phyloP scores from a whole-genome alignment of 176 grass and related monocot species.

The Phragmites australis region DNA sequence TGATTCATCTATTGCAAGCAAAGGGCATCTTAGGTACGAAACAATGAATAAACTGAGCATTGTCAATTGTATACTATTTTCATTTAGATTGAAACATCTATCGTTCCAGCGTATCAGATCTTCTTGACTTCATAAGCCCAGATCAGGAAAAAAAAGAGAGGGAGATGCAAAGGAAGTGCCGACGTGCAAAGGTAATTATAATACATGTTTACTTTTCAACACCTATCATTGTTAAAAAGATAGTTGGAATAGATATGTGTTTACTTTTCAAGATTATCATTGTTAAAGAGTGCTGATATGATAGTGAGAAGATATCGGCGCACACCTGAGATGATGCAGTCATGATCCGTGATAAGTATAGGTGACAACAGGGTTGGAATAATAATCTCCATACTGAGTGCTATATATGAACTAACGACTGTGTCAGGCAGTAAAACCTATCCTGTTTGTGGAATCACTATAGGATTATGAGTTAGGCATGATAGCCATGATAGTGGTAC shows the following conservation, averaged over 20 bases:
- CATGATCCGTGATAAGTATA: neutral
- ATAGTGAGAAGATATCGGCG: neutral
- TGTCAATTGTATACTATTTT: conserved; percentile 41
- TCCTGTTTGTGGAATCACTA: neutral
- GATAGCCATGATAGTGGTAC: neutral
- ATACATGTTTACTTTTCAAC: conserved; percentile 7
- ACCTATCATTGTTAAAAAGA: conserved; percentile 22
- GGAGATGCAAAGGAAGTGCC: conserved; percentile 71
- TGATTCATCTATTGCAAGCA: conserved; percentile 98
- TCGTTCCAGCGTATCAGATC: conserved; percentile 96
- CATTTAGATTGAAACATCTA: conserved; percentile 60
- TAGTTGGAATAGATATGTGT: neutral
- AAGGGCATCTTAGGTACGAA: conserved; percentile 98
- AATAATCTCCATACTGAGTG: neutral
- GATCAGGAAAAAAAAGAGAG: conserved; percentile 91
- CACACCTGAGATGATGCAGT: neutral
- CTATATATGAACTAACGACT: conserved; percentile 17
- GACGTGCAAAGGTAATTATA: conserved; percentile 77
- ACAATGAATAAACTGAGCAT: conserved; percentile 59
- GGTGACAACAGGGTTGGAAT: neutral
- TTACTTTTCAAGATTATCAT: conserved; percentile 14
- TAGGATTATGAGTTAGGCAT: neutral
- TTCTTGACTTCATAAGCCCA: conserved; percentile 98
- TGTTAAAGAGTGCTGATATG: neutral
- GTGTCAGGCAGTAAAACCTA: neutral